Conservation (phyloP, 306 rosid species). For the Vigna mungo region DNA sequence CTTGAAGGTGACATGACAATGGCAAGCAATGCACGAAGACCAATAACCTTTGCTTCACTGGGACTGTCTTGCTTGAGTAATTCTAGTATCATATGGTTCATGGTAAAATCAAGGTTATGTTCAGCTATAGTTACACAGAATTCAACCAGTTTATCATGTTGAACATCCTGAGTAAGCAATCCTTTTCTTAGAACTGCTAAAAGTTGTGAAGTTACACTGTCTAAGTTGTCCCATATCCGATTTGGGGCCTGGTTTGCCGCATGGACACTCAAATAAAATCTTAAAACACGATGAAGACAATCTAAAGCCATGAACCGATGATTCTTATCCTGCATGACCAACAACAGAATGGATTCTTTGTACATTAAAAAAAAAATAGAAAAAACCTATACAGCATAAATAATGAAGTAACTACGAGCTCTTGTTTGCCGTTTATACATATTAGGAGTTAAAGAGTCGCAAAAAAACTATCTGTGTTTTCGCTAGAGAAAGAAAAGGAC, state of each 20-base stretch:
- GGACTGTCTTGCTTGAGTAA: slow-evolving; percentile 92
- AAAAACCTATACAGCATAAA: slow-evolving; percentile 39
- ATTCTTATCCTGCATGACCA: slow-evolving; percentile 90
- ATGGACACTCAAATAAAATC: slow-evolving; percentile 95
- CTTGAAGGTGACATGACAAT: slow-evolving; percentile 92
- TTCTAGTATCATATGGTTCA: slow-evolving; percentile 98
- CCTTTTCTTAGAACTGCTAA: slow-evolving; percentile 89
- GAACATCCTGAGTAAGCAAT: slow-evolving; percentile 97
- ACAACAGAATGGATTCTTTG: slow-evolving; percentile 48
- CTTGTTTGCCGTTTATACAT: slow-evolving; percentile 16
- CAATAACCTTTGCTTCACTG: slow-evolving; percentile 98
- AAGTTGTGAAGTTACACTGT: slow-evolving; percentile 95
- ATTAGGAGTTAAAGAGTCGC: not conserved
- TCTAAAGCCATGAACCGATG: slow-evolving; percentile 98
- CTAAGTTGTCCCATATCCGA: slow-evolving; percentile 95
- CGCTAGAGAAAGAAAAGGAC: slow-evolving; percentile 20
- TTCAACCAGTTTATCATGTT: slow-evolving; percentile 98
- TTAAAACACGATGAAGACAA: slow-evolving; percentile 97
- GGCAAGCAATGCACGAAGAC: slow-evolving; percentile 97
- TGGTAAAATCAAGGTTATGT: slow-evolving; percentile 97
- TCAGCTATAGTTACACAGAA: slow-evolving; percentile 98
- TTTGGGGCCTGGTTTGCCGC: slow-evolving; percentile 85
- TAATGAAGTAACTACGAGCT: slow-evolving; percentile 38
- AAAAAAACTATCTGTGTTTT: slow-evolving; percentile 12
- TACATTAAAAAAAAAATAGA: slow-evolving; percentile 18